phyloP scores from a whole-genome alignment of 139 green algal species.

The Coelastrella sp. region DNA sequence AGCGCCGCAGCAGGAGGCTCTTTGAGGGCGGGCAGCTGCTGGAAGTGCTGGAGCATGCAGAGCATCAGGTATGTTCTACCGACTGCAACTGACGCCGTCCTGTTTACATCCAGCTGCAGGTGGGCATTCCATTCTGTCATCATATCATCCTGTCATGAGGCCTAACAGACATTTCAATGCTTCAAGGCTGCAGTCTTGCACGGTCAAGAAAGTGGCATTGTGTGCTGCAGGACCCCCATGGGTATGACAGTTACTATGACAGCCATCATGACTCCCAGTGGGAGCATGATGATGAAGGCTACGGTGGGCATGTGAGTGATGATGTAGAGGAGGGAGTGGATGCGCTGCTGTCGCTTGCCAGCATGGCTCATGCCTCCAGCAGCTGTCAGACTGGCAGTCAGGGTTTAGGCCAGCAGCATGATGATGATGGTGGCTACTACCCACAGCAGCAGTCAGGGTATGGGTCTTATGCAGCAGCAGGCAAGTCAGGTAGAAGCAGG shows the following conservation, averaged over 20 bases:
- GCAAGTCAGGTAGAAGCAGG: neutral
- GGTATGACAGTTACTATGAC: constrained; percentile 32
- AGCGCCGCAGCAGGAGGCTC: constrained; percentile 29
- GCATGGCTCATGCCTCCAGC: constrained; percentile 54
- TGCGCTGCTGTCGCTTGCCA: constrained; percentile 75
- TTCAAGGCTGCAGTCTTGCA: no score
- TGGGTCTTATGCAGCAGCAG: neutral
- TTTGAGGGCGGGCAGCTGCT: constrained; percentile 15
- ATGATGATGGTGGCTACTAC: neutral
- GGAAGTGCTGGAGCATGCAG: neutral
- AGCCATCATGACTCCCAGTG: neutral
- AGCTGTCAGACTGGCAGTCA: constrained; percentile 45
- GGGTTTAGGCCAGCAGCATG: neutral
- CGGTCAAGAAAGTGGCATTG: no score
- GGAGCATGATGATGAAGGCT: constrained; percentile 5
- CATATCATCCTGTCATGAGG: no score
- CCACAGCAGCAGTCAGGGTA: neutral
- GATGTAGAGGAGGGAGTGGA: constrained; percentile 76
- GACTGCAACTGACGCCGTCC: no score
- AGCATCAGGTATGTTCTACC: neutral
- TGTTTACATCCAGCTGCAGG: no score
- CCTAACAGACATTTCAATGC: no score
- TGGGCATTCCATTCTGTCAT: no score
- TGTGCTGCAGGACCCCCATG: neutral
- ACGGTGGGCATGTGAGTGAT: constrained; percentile 53